Evolutionary conservation across 2,329 filamentous ascomycete genomes (phyloP), one percentile per base, ranked within the genome.

Genomic region (Hypoxylon sp.): DNA sequence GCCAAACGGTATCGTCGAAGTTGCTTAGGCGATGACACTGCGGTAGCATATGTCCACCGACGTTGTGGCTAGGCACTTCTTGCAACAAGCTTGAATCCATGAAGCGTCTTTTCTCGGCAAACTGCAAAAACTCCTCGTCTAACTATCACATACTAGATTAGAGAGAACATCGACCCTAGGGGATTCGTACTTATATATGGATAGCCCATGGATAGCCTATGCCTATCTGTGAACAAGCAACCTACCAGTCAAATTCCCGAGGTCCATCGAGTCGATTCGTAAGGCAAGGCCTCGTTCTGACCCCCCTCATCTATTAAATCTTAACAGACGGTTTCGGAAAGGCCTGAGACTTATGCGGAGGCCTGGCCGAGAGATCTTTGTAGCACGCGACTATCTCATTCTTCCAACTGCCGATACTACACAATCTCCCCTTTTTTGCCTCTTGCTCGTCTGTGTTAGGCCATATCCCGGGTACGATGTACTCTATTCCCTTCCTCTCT

Each of bases 401-500:
- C 47, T 47, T 31, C 35, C 55, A 59, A 59, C 56, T 59, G 56
- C 56, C 56, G 56, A 57, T 43, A 51, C 46, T 57, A 51, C 52
- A 56, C 53, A 51, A 43, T 57, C 34, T 50, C 42, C 52, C 49
- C 25, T 51, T 59, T 57, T 57, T 56, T 48, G 48, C 53, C 54
- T 9, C 43, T 36, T 47, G 20, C 52, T 47, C 38, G 41, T 55
- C 46, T 59, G 56, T 59, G 23, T 40, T 48, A 59, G 45, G 56
- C 46, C 42, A 46, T 54, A 57, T 46, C 15, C 34, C 53, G 52
- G 56, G 53, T 54, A 41, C 38, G 29, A 44, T 56, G 47, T 46
- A 40, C 34, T 45, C 50, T 46, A 36, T 31, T 50, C 30, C 26
- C 41, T 51, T 27, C 35, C 47, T 29, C 38, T 32, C 41, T 42